phyloP scores from a whole-genome alignment of 106 monocot species.

The Agapanthus africanus region DNA sequence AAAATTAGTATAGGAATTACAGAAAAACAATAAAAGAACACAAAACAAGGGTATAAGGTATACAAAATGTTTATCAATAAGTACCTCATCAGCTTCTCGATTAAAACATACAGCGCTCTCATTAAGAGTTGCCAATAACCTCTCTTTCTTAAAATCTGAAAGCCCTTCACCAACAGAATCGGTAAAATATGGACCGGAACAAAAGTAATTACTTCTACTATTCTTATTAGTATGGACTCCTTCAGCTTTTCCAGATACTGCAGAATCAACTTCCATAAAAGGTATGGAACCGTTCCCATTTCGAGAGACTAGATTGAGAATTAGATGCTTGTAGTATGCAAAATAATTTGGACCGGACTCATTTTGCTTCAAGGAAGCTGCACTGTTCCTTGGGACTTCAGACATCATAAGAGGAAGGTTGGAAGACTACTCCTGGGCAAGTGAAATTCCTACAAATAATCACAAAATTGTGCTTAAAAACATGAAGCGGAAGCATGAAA shows the following conservation, averaged over 20 bases:
- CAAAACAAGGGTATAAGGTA: background rate
- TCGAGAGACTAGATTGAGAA: constrained; percentile 9
- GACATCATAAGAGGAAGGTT: too few relatives aligned
- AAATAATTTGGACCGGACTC: constrained; percentile 22
- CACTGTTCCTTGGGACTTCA: too few relatives aligned
- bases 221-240: background rate
- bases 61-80: background rate
- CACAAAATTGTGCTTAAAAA: too few relatives aligned
- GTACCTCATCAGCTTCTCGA: constrained; percentile 29
- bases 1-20: background rate
- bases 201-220: background rate
- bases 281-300: constrained; percentile 11
- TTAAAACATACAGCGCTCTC: constrained; percentile 17
- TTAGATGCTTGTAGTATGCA: constrained; percentile 37
- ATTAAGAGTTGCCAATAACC: constrained; percentile 18
- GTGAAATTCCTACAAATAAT: too few relatives aligned
- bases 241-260: constrained; percentile 2
- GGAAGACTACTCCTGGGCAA: too few relatives aligned
- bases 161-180: constrained; percentile 10
- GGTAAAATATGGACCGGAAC: constrained; percentile 4
- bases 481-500: too few relatives aligned
- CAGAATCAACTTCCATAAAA: background rate
- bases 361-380: constrained; percentile 9
- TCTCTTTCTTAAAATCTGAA: constrained; percentile 30
- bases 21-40: background rate